Evolutionary conservation across 139 green algal genomes (phyloP).

Genomic region (Zygnema circumcarinatum): DNA sequence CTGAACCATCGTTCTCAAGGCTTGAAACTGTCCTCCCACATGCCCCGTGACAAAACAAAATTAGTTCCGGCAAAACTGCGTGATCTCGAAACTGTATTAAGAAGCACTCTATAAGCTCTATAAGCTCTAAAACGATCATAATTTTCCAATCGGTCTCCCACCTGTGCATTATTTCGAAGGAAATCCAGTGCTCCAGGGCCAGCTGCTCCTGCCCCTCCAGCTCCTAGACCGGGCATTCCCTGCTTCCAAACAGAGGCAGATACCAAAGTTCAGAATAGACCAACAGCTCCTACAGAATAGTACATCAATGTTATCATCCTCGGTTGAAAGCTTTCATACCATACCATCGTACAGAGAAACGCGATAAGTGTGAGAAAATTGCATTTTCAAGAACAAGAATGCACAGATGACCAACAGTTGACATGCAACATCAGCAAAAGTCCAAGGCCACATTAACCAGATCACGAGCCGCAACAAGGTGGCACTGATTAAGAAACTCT

Average conservation of each 20-base stretch:
- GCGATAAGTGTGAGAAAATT: too few relatives aligned
- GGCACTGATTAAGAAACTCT: too few relatives aligned
- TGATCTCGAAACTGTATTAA: not conserved
- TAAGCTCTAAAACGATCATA: conserved; percentile 15
- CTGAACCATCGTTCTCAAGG: conserved; percentile 85
- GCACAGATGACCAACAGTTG: too few relatives aligned
- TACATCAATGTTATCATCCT: too few relatives aligned
- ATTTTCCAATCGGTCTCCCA: conserved; percentile 53
- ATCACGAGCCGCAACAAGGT: too few relatives aligned
- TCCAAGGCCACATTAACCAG: too few relatives aligned
- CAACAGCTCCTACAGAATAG: too few relatives aligned
- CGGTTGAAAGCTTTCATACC: too few relatives aligned
- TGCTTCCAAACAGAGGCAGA: conserved; percentile 14
- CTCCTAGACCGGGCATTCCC: conserved; percentile 57
- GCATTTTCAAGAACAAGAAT: too few relatives aligned
- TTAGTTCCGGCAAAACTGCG: conserved; percentile 9
- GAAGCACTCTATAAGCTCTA: not conserved
- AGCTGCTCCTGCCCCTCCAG: conserved; percentile 51
- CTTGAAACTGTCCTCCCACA: conserved; percentile 78
- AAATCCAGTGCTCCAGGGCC: conserved; percentile 76
- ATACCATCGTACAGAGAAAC: too few relatives aligned
- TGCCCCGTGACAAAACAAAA: conserved; percentile 16
- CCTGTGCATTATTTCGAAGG: conserved; percentile 71
- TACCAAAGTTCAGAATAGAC: too few relatives aligned
- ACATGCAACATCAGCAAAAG: too few relatives aligned